Conservation (phyloP, 768 basidiomycete species). For the Ephemerocybe angulata region DNA sequence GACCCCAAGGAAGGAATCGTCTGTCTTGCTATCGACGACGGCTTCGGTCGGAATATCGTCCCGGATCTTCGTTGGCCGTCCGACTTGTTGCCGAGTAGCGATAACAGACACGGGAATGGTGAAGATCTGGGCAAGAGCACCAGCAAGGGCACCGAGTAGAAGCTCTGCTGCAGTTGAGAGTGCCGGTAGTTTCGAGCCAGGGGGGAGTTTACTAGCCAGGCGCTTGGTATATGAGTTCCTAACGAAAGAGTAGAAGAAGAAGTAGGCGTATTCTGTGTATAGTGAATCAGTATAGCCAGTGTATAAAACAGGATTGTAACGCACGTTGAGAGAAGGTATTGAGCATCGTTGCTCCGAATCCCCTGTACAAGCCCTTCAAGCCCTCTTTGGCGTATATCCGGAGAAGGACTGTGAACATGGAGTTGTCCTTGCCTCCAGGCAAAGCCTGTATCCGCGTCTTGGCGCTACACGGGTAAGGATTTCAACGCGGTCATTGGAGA, state of each 20-base stretch:
- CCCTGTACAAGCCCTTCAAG: slow-evolving; percentile 77
- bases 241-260: slow-evolving; percentile 97
- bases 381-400: slow-evolving; percentile 81
- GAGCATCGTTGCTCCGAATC: slow-evolving; percentile 95
- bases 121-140: slow-evolving; percentile 94
- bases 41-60: slow-evolving; percentile 8
- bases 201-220: slow-evolving; percentile 52
- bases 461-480: slow-evolving; percentile 46
- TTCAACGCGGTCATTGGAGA: background rate
- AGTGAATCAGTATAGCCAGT: slow-evolving; percentile 7
- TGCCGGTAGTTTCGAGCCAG: slow-evolving; percentile 56
- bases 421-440: slow-evolving; percentile 53
- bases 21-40: slow-evolving; percentile 26
- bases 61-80: slow-evolving; percentile 34
- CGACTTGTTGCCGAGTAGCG: slow-evolving; percentile 94
- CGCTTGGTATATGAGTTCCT: slow-evolving; percentile 79
- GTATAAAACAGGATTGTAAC: slow-evolving; percentile 26
- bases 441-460: slow-evolving; percentile 94
- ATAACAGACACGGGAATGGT: slow-evolving; percentile 98
- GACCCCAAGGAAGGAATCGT: slow-evolving; percentile 76
- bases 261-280: slow-evolving; percentile 90
- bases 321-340: slow-evolving; percentile 97
- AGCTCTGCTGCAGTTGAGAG: slow-evolving; percentile 80
- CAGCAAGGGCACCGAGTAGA: slow-evolving; percentile 84
- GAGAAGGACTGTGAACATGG: slow-evolving; percentile 62